Conservation (phyloP, 345 rosid species). For the thale cress (Arabidopsis thaliana) region TAIR10.1 NC_003070.9:27327001-27327500, state of each 20-base stretch:
- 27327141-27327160: conserved; percentile 77
- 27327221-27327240: conserved; percentile 65
- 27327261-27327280: conserved; percentile 17
- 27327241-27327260: conserved; percentile 37
- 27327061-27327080: conserved; percentile 10
- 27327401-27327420: conserved; percentile 81
- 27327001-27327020: conserved; percentile 96
- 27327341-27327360: conserved; percentile 88
- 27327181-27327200: conserved; percentile 56
- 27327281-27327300: conserved; percentile 14
- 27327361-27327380: conserved; percentile 81
- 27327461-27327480: conserved; percentile 18
- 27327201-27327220: conserved; percentile 60
- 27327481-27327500: background rate
- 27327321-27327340: conserved; percentile 92
- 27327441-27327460: background rate
- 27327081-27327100: conserved; percentile 23
- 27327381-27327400: conserved; percentile 91
- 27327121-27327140: conserved; percentile 98
- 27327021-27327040: conserved; percentile 32
- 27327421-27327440: background rate
- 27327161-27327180: conserved; percentile 59
- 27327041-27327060: conserved; percentile 18
- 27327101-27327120: conserved; percentile 45
- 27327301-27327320: conserved; percentile 39